Evolutionary conservation across 257 asterid genomes (phyloP).

Genomic region (Gentiana straminea): DNA sequence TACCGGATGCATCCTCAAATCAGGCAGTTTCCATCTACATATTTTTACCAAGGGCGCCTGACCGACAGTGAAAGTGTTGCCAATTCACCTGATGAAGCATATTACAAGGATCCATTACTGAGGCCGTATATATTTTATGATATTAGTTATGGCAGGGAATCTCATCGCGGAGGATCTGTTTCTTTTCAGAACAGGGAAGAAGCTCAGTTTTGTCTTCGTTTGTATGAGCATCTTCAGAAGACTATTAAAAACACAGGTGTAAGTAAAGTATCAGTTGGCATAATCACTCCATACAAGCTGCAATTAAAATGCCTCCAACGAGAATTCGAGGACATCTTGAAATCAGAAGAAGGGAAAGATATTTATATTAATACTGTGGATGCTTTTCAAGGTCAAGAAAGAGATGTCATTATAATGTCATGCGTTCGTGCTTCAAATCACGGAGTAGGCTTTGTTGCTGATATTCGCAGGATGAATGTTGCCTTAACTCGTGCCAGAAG

Average conservation of each 20-base stretch:
- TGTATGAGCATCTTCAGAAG: conserved; percentile 88
- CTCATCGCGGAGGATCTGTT: conserved; percentile 93
- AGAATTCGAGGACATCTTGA: conserved; percentile 79
- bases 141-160: conserved; percentile 81
- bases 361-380: conserved; percentile 94
- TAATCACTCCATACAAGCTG: conserved; percentile 94
- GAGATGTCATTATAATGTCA: conserved; percentile 96
- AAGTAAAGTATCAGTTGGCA: conserved; percentile 84
- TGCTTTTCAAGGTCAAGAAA: conserved; percentile 99
- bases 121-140: conserved; percentile 83
- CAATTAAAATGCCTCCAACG: conserved; percentile 95
- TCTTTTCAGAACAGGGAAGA: conserved; percentile 90
- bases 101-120: conserved; percentile 75
- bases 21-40: conserved; percentile 92
- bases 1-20: conserved; percentile 98
- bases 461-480: conserved; percentile 96
- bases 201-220: conserved; percentile 85
- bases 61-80: conserved; percentile 86
- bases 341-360: conserved; percentile 89
- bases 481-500: conserved; percentile 96
- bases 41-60: conserved; percentile 95
- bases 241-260: conserved; percentile 47
- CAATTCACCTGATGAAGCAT: conserved; percentile 61
- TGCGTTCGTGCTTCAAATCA: conserved; percentile 92
- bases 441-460: conserved; percentile 97